These are phyloP conservation scores for Begonia loranthoides DNA, from an alignment of 306 rosid species.

Conservation along the genomic window DNA sequence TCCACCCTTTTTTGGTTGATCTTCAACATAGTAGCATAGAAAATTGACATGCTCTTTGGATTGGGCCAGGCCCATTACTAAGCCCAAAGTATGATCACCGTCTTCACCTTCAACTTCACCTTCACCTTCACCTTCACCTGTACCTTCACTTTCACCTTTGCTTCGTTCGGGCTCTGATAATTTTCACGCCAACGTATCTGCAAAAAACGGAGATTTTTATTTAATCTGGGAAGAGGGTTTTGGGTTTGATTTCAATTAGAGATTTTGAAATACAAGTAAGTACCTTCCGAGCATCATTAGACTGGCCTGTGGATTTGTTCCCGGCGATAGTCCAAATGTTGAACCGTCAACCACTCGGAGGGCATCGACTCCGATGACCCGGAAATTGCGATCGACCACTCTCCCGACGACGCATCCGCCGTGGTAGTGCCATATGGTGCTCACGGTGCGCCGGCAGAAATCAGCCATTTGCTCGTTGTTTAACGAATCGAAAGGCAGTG, in stretches of 20 bases:
- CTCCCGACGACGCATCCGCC: constrained; percentile 80
- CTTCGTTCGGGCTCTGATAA: constrained; percentile 4
- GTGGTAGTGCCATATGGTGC: constrained; percentile 92
- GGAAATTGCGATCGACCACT: constrained; percentile 52
- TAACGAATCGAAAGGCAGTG: constrained; percentile 34
- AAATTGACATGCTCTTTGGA: no score
- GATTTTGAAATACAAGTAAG: not conserved
- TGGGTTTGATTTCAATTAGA: no score
- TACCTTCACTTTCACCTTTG: not conserved
- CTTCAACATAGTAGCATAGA: no score
- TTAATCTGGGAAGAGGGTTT: not conserved
- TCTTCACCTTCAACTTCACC: no score
- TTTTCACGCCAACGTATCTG: constrained; percentile 9
- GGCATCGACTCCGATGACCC: constrained; percentile 36
- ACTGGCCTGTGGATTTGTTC: constrained; percentile 96
- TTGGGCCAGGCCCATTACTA: no score
- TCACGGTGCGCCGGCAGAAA: constrained; percentile 63
- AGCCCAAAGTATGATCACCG: no score
- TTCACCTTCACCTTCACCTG: not conserved
- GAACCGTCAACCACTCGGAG: constrained; percentile 83
- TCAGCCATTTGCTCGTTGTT: constrained; percentile 40
- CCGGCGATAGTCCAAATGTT: constrained; percentile 57
- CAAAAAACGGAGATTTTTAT: not conserved
- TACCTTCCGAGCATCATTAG: constrained; percentile 83
- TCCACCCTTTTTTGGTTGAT: no score